Evolutionary conservation across 352 stramenopile species (phyloP), one percentile per base, ranked within the genome.

Genomic region (Pythium periplocum): DNA sequence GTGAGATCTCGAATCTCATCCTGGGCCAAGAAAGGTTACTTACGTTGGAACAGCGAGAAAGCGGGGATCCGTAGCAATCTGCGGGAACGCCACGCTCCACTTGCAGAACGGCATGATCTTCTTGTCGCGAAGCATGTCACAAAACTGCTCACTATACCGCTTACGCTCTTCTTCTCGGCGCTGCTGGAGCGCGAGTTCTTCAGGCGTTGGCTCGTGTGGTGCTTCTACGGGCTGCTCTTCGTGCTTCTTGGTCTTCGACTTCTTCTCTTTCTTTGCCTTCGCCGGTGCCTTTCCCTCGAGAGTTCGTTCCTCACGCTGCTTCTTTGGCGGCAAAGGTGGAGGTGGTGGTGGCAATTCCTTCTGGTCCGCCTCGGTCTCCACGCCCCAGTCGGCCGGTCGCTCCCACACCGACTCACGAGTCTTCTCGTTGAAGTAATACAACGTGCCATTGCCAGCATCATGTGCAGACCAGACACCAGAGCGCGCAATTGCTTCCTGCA

Each of bases 31-130:
- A 45, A 33, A 57, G 9, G 39, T 36, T 2, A 69, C 59, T 51
- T 61, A 83, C 62, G 74, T 87, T 31, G 68, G 57, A 5, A 93
- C 62, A 1, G 73, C 77, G 46, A 88, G 69, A 55, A 93, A 93
- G 0, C 83, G 76, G 2, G 75, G 71, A 46, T 93, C 83, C n/a
- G 62, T 62, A 17, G 76, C 69, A 55, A 93, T 90, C 38, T 80
- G 74, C 4, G 83, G 80, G 36, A 93, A 64, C 34, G 79, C 83
- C 8, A 87, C 83, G 43, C 79, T 88, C 83, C 83, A 93, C 50
- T 90, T 90, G 50, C 64, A 80, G 36, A 89, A 83, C 43, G 83
- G 83, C 78, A 93, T 90, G 53, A 93, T 87, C 50, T 83, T 86
- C 61, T 91, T 91, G 49, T 91, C 78, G 34, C 80, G 72, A 48